A percentile compares a stretch with the other conserved stretches of the same genome.
Evolutionary conservation across 108 stramenopile genomes (phyloP).

Genomic region (Skeletonema tropicum): DNA sequence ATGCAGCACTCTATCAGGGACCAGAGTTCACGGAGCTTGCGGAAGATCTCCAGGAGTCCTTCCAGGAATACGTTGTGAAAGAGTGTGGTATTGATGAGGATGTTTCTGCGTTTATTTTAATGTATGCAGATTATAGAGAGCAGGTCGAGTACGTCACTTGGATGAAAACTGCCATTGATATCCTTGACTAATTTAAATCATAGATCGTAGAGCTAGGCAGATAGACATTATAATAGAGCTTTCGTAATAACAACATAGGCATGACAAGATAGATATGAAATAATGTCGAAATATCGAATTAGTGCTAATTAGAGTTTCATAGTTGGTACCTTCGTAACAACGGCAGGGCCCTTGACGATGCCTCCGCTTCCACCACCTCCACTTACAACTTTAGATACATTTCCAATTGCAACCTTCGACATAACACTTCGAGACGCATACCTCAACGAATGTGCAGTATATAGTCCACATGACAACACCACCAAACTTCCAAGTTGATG

Average conservation of each 20-base stretch:
- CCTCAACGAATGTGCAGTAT: slow-evolving; percentile 79
- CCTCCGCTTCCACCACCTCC: slow-evolving; percentile 16
- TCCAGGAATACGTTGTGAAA: slow-evolving; percentile 57
- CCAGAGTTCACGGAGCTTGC: slow-evolving; percentile 80
- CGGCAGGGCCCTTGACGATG: slow-evolving; percentile 19
- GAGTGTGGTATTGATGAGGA: slow-evolving; percentile 70
- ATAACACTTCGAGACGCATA: slow-evolving; percentile 60
- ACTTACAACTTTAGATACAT: not conserved
- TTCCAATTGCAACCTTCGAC: slow-evolving; percentile 19
- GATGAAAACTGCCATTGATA: slow-evolving; percentile 40
- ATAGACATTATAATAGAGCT: not conserved
- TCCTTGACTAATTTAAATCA: slow-evolving; percentile 17
- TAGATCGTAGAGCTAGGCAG: not conserved
- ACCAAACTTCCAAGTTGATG: slow-evolving; percentile 97
- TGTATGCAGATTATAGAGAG: slow-evolving; percentile 81
- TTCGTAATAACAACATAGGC: not conserved
- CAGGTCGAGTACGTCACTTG: slow-evolving; percentile 52
- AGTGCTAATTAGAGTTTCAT: slow-evolving; percentile 1
- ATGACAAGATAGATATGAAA: not conserved
- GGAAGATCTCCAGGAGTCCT: slow-evolving; percentile 70
- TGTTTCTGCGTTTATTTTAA: slow-evolving; percentile 72
- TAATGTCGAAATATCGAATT: not conserved
- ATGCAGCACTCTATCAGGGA: slow-evolving; percentile 67
- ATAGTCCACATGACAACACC: slow-evolving; percentile 88
- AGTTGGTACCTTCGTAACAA: slow-evolving; percentile 14